phyloP scores from a whole-genome alignment of 208 protist genomes.

The Crithidia mellificae region DNA sequence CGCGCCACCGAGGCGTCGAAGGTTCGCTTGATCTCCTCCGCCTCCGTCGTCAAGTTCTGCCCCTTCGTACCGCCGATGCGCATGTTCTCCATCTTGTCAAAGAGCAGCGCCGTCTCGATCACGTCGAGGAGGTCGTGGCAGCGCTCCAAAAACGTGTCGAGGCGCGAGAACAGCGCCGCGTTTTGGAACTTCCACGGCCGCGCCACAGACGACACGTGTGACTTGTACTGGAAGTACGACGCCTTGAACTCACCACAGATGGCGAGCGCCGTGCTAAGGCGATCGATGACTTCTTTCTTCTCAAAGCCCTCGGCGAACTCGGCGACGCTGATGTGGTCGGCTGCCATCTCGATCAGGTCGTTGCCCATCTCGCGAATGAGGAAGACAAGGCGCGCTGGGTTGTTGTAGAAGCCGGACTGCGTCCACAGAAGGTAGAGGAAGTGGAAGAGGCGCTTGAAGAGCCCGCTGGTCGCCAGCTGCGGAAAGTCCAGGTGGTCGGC shows the following conservation, averaged over 20 bases:
- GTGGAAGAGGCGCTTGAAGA: constrained; percentile 92
- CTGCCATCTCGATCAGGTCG: constrained; percentile 92
- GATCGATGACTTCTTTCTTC: constrained; percentile 92
- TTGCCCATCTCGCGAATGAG: constrained; percentile 96
- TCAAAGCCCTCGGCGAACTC: constrained; percentile 93
- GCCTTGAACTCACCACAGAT: constrained; percentile 94
- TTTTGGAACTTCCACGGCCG: constrained; percentile 95
- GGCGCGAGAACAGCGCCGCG: constrained; percentile 92
- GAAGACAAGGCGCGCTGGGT: constrained; percentile 88
- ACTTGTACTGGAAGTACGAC: constrained; percentile 95
- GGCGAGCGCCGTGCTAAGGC: constrained; percentile 79
- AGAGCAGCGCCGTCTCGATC: constrained; percentile 93
- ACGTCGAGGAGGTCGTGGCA: constrained; percentile 96
- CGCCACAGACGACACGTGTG: constrained; percentile 66
- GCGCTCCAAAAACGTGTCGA: constrained; percentile 96
- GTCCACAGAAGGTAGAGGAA: constrained; percentile 94
- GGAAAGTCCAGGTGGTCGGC: constrained; percentile 71
- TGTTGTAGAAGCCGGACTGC: constrained; percentile 94
- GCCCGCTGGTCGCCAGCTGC: constrained; percentile 72
- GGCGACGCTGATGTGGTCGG: constrained; percentile 87
- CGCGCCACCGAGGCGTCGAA: constrained; percentile 76
- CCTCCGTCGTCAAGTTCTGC: constrained; percentile 81
- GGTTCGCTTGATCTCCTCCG: constrained; percentile 88
- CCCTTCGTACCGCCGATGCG: constrained; percentile 96
- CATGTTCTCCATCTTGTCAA: constrained; percentile 96